Evolutionary conservation across 345 rosid species (phyloP).

Genomic region (Acer negundo): DNA sequence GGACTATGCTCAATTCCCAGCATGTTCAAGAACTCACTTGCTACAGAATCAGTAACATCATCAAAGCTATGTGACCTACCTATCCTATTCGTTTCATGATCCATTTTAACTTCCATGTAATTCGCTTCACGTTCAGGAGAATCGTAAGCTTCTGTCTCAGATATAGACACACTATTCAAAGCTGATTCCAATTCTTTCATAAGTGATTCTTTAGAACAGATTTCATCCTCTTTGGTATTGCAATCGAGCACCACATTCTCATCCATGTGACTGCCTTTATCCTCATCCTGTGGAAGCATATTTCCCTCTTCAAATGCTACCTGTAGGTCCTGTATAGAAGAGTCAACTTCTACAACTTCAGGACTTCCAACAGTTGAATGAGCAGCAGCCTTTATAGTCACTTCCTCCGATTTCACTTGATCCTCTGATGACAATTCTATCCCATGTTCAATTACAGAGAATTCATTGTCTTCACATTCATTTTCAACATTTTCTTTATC

Average conservation of each 20-base stretch:
- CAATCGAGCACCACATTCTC: slow-evolving; percentile 30
- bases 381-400: slow-evolving; percentile 21
- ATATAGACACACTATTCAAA: slow-evolving; percentile 54
- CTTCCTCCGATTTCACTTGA: slow-evolving; percentile 31
- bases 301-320: slow-evolving; percentile 37
- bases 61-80: slow-evolving; percentile 50
- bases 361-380: slow-evolving; percentile 30
- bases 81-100: slow-evolving; percentile 31
- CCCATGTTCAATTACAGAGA: slow-evolving; percentile 42
- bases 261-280: slow-evolving; percentile 21
- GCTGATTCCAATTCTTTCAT: slow-evolving; percentile 82
- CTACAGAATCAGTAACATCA: slow-evolving; percentile 66
- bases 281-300: slow-evolving; percentile 30
- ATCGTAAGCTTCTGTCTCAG: slow-evolving; percentile 54
- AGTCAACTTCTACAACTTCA: slow-evolving; percentile 35
- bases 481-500: slow-evolving; percentile 34
- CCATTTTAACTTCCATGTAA: slow-evolving; percentile 29
- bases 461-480: slow-evolving; percentile 43
- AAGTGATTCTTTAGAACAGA: slow-evolving; percentile 59
- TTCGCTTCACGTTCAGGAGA: slow-evolving; percentile 59
- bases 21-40: slow-evolving; percentile 80
- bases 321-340: slow-evolving; percentile 17
- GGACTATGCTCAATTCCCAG: slow-evolving; percentile 80
- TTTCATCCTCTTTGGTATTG: slow-evolving; percentile 34
- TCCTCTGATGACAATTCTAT: slow-evolving; percentile 38